Percentiles rank a stretch among this genome's conserved stretches.
Evolutionary conservation across 1,139 yeast species (phyloP).

Genomic region (Candida anutae): DNA sequence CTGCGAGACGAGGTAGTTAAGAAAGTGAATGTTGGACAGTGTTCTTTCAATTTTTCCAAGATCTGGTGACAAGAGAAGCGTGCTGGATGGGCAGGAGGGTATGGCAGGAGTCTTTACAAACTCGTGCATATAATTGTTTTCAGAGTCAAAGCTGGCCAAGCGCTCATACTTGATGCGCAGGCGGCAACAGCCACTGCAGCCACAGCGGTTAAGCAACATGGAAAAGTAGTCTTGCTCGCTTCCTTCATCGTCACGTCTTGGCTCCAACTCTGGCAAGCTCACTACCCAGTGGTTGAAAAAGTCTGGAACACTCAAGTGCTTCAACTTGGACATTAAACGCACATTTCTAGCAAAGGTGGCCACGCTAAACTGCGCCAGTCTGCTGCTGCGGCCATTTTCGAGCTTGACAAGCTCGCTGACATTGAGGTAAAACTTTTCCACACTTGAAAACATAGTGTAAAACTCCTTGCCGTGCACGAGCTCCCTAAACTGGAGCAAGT

Average conservation of each 20-base stretch:
- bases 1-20: slow-evolving; percentile 13
- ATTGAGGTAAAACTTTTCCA: slow-evolving; percentile 14
- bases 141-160: slow-evolving; percentile 12
- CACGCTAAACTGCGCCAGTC: slow-evolving; percentile 4
- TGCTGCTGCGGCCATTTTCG: too few relatives aligned
- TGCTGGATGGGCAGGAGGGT: slow-evolving; percentile 2
- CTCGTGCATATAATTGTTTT: slow-evolving; percentile 13
- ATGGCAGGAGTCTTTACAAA: slow-evolving; percentile 7
- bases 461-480: slow-evolving; percentile 10
- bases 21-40: slow-evolving; percentile 11
- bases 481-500: slow-evolving; percentile 14
- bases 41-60: slow-evolving; percentile 5
- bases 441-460: slow-evolving; percentile 6
- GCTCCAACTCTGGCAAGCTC: slow-evolving; percentile 7
- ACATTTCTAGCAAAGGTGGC: slow-evolving; percentile 6
- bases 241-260: slow-evolving; percentile 3
- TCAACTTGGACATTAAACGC: slow-evolving; percentile 6
- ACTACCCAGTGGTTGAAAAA: slow-evolving; percentile 19
- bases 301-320: slow-evolving; percentile 16
- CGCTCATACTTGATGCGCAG: slow-evolving; percentile 11
- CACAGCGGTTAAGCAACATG: slow-evolving; percentile 14
- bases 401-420: slow-evolving; percentile 15
- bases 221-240: slow-evolving; percentile 9
- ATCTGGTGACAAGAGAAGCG: slow-evolving; percentile 2
- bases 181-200: slow-evolving; percentile 11